Base-by-base conservation (phyloP, 768 basidiomycete species). In the Paxillus involutus region DNA sequence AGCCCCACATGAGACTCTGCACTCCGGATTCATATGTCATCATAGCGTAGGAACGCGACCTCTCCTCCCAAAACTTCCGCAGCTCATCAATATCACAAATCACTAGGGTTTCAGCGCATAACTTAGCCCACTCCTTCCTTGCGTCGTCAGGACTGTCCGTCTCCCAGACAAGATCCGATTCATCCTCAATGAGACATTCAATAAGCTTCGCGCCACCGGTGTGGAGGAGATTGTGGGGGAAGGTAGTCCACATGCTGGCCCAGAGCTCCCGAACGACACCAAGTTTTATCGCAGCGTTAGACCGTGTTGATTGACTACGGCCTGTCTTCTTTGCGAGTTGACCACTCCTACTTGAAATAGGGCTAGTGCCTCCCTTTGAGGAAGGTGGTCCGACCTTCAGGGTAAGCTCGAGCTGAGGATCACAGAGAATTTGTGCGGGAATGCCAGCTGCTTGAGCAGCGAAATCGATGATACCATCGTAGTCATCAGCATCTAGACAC, bases 231-330 rank as follows among this genome's bases (percentile, higher is more conserved):
- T 70, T 53, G 3, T 61, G 57, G 0, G 83, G 77, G 57, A 86
- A 73, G 8, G 73, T 64, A 3, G 64, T 65, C 35, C 74, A 75
- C 49, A 80, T 71, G 40, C 69, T 66, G 2, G 66, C 60, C 87
- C 87, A 89, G 33, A 90, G 76, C n/a, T 78, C 75, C 24, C 77
- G 77, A 9, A 83, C 73, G 17, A 87, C 67, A 5, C 70, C 72
- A n/a, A 91, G 66, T 64, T 85, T 89, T 49, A 87, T 67, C 14
- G 72, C 79, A 59, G 65, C 69, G 66, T 78, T 82, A 53, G 68
- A 74, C 21, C 61, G 69, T 33, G 37, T 24, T 37, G 50, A 43
- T 1, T 2, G 37, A 4, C 9, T n/a, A 52, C 51, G 47, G 52
- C 61, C 36, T 49, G 52, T 32, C 56, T 53, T 39, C 58, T 36